Conservation (phyloP, 495 filamentous ascomycete species). For the Penicillium canariense region DNA sequence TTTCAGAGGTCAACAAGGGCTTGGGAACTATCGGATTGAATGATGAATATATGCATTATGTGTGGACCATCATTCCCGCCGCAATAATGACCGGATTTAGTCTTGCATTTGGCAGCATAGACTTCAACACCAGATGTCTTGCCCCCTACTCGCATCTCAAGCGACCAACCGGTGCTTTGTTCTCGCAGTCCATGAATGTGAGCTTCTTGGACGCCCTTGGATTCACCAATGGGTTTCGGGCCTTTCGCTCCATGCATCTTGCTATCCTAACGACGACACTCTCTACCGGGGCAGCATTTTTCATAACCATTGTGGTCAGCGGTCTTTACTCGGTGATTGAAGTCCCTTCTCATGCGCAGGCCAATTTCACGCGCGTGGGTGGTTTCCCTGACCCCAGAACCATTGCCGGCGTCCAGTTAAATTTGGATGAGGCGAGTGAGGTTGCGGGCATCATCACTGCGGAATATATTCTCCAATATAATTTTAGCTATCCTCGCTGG, state of each 20-base stretch:
- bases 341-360: background rate
- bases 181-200: slow-evolving; percentile 7
- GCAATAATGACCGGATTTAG: slow-evolving; percentile 6
- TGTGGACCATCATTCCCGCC: slow-evolving; percentile 16
- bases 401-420: background rate
- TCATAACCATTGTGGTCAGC: slow-evolving; percentile 15
- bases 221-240: background rate
- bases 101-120: slow-evolving; percentile 5
- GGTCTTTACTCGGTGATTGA: slow-evolving; percentile 14
- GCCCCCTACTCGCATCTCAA: slow-evolving; percentile 11
- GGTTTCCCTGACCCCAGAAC: slow-evolving; percentile 5
- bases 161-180: background rate
- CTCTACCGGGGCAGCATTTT: background rate
- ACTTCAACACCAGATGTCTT: slow-evolving; percentile 14
- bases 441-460: background rate
- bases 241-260: slow-evolving; percentile 3
- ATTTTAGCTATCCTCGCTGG: slow-evolving; percentile 14
- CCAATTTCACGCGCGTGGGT: slow-evolving; percentile 8
- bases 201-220: slow-evolving; percentile 8
- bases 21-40: background rate
- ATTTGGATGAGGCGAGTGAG: background rate
- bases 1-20: slow-evolving; percentile 11
- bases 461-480: slow-evolving; percentile 12
- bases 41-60: slow-evolving; percentile 7
- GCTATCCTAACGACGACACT: slow-evolving; percentile 13